Evolutionary conservation across 768 basidiomycete genomes (phyloP), one percentile per base, ranked within the genome.

Genomic region (Pluteus cervinus): DNA sequence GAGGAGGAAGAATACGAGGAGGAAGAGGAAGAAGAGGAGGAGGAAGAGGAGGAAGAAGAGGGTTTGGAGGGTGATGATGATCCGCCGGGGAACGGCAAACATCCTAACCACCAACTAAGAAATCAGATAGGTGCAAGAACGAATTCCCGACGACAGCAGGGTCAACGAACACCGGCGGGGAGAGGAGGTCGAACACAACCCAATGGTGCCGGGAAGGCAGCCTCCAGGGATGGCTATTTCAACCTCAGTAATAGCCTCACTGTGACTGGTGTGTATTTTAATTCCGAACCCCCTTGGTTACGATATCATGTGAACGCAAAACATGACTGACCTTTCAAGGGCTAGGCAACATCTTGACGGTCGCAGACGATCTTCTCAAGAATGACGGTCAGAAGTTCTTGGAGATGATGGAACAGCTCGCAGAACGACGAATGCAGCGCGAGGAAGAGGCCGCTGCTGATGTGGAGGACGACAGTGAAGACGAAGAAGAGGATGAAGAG

Each of bases 351-450:
- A 97, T 99, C 56, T 73, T 99, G 30, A 99, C 96, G 15, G 94
- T 99, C 37, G 96, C 96, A 31, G 96, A 99, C 55, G 96, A 99
- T 64, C 76, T 99, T 30, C 73, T 99, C 50, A 96, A 96, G 71
- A 98, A 98, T 52, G 93, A 99, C 53, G 94, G 94, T 2, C 89
- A 92, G 53, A 97, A 96, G 68, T 99, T 99, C 67, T 66, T 99
- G 51, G 96, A 99, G 69, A 99, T 99, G 96, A 99, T 99, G 96
- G 96, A 98, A 59, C 91, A 94, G 61, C 75, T 99, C 14, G 93
- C 94, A 1, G 91, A 96, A 54, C 76, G 90, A 34, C 76, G 94
- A 30, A 89, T 94, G 76, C 83, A 87, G 49, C 76, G 93, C 4
- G 93, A 97, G 54, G 86, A 92, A 37, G 68, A 69, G 40, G 65